Conservation (phyloP, 1,139 yeast genomes). For the Candida dubliniensis region DNA sequence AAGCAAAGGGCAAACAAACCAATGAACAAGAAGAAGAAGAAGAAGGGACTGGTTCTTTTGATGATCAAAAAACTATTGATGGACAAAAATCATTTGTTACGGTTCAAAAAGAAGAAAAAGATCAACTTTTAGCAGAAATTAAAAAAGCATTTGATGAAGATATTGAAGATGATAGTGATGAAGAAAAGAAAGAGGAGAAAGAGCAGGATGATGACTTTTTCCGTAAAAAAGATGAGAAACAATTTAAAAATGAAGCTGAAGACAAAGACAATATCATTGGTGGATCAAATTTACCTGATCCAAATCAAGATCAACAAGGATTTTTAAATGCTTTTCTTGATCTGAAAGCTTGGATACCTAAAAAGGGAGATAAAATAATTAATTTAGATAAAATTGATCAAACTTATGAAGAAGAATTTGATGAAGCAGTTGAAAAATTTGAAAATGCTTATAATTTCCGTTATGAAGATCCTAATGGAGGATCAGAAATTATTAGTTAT, state of each 20-base stretch:
- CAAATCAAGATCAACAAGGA: constrained; percentile 59
- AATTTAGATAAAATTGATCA: constrained; percentile 56
- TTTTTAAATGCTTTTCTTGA: constrained; percentile 73
- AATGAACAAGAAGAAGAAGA: constrained; percentile 34
- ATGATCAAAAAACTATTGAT: constrained; percentile 33
- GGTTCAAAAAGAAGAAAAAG: constrained; percentile 75
- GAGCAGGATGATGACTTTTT: constrained; percentile 40
- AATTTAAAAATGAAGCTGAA: constrained; percentile 20
- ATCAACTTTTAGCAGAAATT: constrained; percentile 71
- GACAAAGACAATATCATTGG: constrained; percentile 12
- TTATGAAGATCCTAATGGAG: constrained; percentile 85
- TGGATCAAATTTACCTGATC: constrained; percentile 58
- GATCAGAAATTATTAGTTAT: constrained; percentile 92
- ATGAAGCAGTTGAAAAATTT: constrained; percentile 85
- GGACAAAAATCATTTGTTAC: constrained; percentile 69
- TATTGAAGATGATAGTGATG: constrained; percentile 47
- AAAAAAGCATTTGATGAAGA: constrained; percentile 60
- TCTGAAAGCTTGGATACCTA: constrained; percentile 88
- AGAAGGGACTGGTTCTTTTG: too few species aligned
- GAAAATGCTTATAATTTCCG: constrained; percentile 94
- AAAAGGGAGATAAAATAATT: constrained; percentile 51
- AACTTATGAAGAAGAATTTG: constrained; percentile 84
- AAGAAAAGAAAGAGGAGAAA: constrained; percentile 21
- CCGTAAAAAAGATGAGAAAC: constrained; percentile 48
- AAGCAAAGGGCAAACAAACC: constrained; percentile 51